Percentiles rank a stretch among this genome's conserved stretches.
These are phyloP conservation scores for Metschnikowia borealis DNA, from an alignment of 805 yeast genomes.

Conservation along the genomic window DNA sequence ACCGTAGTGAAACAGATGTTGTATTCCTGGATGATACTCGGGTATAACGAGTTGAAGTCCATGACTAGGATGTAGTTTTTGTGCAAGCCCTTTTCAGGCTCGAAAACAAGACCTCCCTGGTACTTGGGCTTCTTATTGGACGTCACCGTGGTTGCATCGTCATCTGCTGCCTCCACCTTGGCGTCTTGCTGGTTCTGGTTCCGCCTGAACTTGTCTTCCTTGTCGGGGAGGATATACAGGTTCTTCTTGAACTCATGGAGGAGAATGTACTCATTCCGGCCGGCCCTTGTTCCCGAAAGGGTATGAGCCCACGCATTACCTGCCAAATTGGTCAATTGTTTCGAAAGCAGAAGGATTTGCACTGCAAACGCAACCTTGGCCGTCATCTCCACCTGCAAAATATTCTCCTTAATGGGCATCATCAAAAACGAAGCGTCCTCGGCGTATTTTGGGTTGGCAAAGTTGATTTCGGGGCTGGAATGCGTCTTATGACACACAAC, in stretches of 20 bases:
- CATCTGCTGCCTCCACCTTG: constrained; percentile 29
- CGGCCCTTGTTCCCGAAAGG: constrained; percentile 90
- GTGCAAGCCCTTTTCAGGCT: constrained; percentile 93
- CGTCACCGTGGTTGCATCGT: constrained; percentile 45
- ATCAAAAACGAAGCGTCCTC: constrained; percentile 65
- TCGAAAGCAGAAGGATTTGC: constrained; percentile 84
- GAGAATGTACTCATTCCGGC: constrained; percentile 89
- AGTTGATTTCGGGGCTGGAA: constrained; percentile 66
- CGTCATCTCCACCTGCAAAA: constrained; percentile 60
- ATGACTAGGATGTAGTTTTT: constrained; percentile 85
- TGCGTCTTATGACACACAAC: constrained; percentile 66
- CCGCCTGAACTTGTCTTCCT: constrained; percentile 46
- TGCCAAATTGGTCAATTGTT: constrained; percentile 86
- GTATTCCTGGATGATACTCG: constrained; percentile 94
- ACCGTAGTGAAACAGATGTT: constrained; percentile 97
- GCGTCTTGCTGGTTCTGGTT: constrained; percentile 34
- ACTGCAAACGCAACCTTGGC: constrained; percentile 76
- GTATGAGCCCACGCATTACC: constrained; percentile 98
- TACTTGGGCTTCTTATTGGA: constrained; percentile 66
- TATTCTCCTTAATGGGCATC: constrained; percentile 68
- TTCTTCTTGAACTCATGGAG: constrained; percentile 84
- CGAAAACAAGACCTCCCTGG: constrained; percentile 94
- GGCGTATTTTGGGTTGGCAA: constrained; percentile 58
- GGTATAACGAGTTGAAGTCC: constrained; percentile 98
- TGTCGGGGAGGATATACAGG: constrained; percentile 85